Conservation (phyloP, 306 rosid genomes). For the Fragaria ananassa region DNA sequence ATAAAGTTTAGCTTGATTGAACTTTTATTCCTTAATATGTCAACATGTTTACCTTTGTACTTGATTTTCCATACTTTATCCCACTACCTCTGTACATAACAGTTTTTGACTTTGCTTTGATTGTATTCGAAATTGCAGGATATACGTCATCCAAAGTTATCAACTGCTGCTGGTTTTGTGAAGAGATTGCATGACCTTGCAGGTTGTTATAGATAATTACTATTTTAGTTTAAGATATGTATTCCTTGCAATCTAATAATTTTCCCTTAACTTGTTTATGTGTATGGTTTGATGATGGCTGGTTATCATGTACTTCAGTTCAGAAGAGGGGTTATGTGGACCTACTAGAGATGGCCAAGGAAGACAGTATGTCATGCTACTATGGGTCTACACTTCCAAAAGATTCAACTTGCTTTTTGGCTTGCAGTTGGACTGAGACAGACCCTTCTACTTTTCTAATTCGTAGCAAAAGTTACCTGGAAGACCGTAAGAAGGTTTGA, state of each 20-base stretch:
- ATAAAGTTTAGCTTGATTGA: neutral
- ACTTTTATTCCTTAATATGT: neutral
- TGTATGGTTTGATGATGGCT: slow-evolving; percentile 1
- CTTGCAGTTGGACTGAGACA: slow-evolving; percentile 67
- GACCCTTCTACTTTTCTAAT: slow-evolving; percentile 83
- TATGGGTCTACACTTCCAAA: slow-evolving; percentile 69
- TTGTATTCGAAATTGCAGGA: slow-evolving; percentile 28
- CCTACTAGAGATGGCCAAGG: slow-evolving; percentile 53
- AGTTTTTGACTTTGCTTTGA: slow-evolving; percentile 9
- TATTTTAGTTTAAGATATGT: neutral
- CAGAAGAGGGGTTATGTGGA: slow-evolving; percentile 77
- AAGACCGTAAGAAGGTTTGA: slow-evolving; percentile 60
- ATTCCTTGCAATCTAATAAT: neutral
- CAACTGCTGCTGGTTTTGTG: slow-evolving; percentile 69
- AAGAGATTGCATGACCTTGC: slow-evolving; percentile 75
- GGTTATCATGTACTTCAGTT: slow-evolving; percentile 41
- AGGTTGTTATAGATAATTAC: slow-evolving; percentile 37
- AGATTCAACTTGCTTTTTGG: slow-evolving; percentile 51
- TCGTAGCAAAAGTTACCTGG: slow-evolving; percentile 66
- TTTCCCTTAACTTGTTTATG: neutral
- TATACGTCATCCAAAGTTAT: slow-evolving; percentile 40
- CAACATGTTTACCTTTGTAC: neutral
- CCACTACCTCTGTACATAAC: neutral
- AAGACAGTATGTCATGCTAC: slow-evolving; percentile 39
- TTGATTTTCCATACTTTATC: neutral